Base-by-base conservation (phyloP, 2,329 filamentous ascomycete genomes). In the Aureobasidium leucospermi region DNA sequence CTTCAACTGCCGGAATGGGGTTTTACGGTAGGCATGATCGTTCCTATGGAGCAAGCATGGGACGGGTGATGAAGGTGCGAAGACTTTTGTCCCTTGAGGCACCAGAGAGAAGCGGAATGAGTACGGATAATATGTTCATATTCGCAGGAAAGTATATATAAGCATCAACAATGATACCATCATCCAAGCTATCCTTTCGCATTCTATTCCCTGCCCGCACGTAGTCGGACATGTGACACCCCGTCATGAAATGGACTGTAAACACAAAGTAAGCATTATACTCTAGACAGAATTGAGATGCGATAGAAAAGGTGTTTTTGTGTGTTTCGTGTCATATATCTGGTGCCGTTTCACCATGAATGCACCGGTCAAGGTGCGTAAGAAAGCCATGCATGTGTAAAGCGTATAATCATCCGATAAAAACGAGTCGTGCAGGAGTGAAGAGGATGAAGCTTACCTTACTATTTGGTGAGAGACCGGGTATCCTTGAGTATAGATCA, bases 351-450 rank as follows among this genome's bases (percentile, higher is more conserved):
- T 75, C 76, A 78, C 75, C 76, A 78, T 68, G 67, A 69, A 65
- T 73, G 70, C 68, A 63, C 68, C 71, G 69, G 84, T 83, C 85
- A 80, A 78, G 77, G 81, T 78, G 68, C 68, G 87, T 90, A 85
- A 60, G 88, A 87, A 89, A 90, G 87, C 86, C 87, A 91, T 91
- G 88, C 87, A 90, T 90, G 86, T 87, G 53, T 81, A 80, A 77
- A 90, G 86, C 85, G 79, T 79, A 84, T 93, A 89, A 93, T 95
- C 89, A 90, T 81, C 63, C 72, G 63, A 66, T 66, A 63, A 13
- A n/a, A 15, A 6, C 3, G n/a, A 23, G 8, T 31, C 39, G 43
- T 31, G 46, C 52, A 48, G 59, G 47, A 60, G 57, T 38, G 31
- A 41, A 36, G 13, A 11, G 8, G 11, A 29, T 23, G 3, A n/a